Evolutionary conservation across 1,139 yeast genomes (phyloP), one percentile per base, ranked within the genome.

Genomic region (Wickerhamiella pararugosa): DNA sequence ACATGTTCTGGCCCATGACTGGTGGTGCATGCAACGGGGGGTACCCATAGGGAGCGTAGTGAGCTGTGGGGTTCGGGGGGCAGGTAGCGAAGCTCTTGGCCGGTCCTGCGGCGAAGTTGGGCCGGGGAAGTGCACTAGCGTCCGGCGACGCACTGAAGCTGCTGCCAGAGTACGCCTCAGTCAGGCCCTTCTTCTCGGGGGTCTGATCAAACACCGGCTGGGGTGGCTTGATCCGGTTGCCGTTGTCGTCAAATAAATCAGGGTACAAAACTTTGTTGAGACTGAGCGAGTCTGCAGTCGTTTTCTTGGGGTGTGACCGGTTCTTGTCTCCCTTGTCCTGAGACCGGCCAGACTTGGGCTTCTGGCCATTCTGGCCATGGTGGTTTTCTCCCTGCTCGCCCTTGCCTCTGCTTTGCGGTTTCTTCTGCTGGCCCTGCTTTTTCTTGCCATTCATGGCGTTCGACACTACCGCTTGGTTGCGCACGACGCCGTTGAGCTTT

Each of bases 71-170:
- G 21, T 15, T 15, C 21, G 21, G 21, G 21, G 21, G 21, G 21
- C 21, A 15, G 21, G 21, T 15, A 15, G 21, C 21, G 21, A 15
- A 15, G 21, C 4, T 15, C 21, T 15, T 15, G 21, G 21, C 21
- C 21, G 21, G 21, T 15, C 21, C n/a, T n/a, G 40, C 30, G 11
- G 27, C 37, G 36, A 61, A 62, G 31, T 51, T 51, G 7, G 69
- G 69, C 34, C 60, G 56, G n/a, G 70, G 70, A 21, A 65, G 52
- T 9, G 65, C 53, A n/a, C 64, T 58, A 1, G 70, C 63, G 5
- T 66, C 69, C 5, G 70, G 70, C 2, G 70, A 64, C 5, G 62
- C 52, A 40, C 63, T 63, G 51, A 65, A 65, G 26, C 63, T 60
- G 11, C 67, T 62, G 6, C 69, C 69, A 5, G 68, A 66, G 51